phyloP scores from a whole-genome alignment of 2,329 filamentous ascomycete species.

The Thielaviopsis punctulata region DNA sequence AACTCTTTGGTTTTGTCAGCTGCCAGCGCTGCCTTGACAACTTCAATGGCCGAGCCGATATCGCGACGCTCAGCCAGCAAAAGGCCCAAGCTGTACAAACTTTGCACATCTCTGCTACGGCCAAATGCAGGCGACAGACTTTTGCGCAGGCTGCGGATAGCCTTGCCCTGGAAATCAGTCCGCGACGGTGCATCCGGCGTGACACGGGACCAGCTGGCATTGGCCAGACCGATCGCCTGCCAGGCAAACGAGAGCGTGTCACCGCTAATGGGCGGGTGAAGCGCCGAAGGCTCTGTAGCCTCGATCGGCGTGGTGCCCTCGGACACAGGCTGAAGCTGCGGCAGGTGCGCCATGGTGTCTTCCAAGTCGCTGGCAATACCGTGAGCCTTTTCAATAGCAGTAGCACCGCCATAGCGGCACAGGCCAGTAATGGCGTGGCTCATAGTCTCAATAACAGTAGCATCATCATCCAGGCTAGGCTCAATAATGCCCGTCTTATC shows the following conservation, averaged over 20 bases:
- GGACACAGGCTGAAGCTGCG: slow-evolving; percentile 16
- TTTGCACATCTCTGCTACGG: slow-evolving; percentile 52
- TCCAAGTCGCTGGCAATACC: slow-evolving; percentile 55
- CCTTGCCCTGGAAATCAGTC: slow-evolving; percentile 57
- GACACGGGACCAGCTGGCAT: slow-evolving; percentile 72
- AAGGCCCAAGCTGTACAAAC: slow-evolving; percentile 65
- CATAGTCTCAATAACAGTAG: slow-evolving; percentile 58
- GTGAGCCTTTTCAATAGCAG: slow-evolving; percentile 64
- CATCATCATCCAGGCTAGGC: slow-evolving; percentile 59
- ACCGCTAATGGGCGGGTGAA: slow-evolving; percentile 32
- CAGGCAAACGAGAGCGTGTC: slow-evolving; percentile 53
- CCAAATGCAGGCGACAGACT: slow-evolving; percentile 52
- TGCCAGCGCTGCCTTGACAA: slow-evolving; percentile 60
- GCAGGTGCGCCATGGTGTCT: slow-evolving; percentile 51
- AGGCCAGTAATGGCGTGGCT: slow-evolving; percentile 65
- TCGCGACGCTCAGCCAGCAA: slow-evolving; percentile 79
- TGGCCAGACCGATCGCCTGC: slow-evolving; percentile 69
- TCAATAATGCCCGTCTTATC: slow-evolving; percentile 61
- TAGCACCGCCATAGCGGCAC: slow-evolving; percentile 60
- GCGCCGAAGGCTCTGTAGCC: slow-evolving; percentile 19
- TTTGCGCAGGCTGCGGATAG: slow-evolving; percentile 57
- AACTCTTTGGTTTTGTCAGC: slow-evolving; percentile 33
- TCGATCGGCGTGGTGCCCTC: slow-evolving; percentile 15
- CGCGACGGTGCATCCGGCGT: slow-evolving; percentile 61
- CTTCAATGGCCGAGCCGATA: slow-evolving; percentile 61